A percentile compares a stretch with the other conserved stretches of the same genome.
Conservation (phyloP, 305 asterid species). For the Fraxinus velutina region DNA sequence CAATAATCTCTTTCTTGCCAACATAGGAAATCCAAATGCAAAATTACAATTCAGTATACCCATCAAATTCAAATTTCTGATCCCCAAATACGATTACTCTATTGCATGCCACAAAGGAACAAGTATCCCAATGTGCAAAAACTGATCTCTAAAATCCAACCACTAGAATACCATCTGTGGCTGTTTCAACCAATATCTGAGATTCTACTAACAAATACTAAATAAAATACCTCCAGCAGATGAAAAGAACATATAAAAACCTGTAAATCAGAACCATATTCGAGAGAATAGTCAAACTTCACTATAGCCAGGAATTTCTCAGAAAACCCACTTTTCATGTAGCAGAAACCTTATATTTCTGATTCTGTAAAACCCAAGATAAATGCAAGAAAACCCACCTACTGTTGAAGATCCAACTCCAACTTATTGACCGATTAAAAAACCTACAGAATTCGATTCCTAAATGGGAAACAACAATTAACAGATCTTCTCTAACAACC, state of each 20-base stretch:
- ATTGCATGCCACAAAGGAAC: not conserved
- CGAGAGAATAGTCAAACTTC: not conserved
- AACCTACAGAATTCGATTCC: not conserved
- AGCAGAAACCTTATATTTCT: not conserved
- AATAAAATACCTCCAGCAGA: not conserved
- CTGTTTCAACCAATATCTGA: not conserved
- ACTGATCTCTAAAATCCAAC: not conserved
- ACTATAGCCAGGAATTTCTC: not conserved
- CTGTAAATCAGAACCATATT: not conserved
- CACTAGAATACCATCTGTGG: not conserved
- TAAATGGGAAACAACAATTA: not conserved
- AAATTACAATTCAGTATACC: not conserved
- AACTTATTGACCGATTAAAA: not conserved
- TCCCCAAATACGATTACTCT: not conserved
- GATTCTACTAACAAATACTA: not conserved
- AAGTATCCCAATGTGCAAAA: not conserved
- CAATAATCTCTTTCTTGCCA: conserved; percentile 10
- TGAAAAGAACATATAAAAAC: not conserved
- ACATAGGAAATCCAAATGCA: not conserved
- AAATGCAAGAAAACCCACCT: not conserved
- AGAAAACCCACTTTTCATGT: not conserved
- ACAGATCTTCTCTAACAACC: not conserved
- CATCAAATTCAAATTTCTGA: conserved; percentile 10
- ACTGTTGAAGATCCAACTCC: not conserved
- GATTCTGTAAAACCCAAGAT: not conserved